These are phyloP conservation scores for Leccinum olivaceopallidum DNA, from an alignment of 768 basidiomycete genomes.

Conservation along the genomic window DNA sequence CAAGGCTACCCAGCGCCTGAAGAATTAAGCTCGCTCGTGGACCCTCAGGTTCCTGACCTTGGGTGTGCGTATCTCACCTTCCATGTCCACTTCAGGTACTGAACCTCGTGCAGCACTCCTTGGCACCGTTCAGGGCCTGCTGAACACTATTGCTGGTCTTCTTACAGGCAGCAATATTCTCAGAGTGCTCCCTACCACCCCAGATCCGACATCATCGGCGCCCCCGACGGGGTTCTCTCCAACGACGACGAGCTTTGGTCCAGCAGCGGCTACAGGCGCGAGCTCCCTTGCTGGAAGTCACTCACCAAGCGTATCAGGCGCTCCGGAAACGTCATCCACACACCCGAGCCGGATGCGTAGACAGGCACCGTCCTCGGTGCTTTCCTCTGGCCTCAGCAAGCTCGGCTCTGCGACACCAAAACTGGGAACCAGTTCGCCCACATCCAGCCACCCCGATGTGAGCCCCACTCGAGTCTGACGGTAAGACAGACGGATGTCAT, in stretches of 20 bases:
- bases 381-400: not conserved
- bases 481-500: not conserved
- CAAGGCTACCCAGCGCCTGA: slow-evolving; percentile 18
- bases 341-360: slow-evolving; percentile 9
- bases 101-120: slow-evolving; percentile 3
- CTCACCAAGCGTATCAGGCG: not conserved
- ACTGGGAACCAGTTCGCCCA: not conserved
- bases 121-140: not conserved
- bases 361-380: slow-evolving; percentile 7
- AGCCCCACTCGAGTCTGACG: not conserved
- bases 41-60: not conserved
- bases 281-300: not conserved
- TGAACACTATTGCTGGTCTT: not conserved
- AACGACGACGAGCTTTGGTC: slow-evolving; percentile 2
- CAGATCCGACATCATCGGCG: not conserved
- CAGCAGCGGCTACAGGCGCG: not conserved
- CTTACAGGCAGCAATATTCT: not conserved
- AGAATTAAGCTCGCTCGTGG: slow-evolving; percentile 3
- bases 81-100: not conserved
- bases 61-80: slow-evolving; percentile 1
- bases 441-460: not conserved
- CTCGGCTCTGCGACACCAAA: slow-evolving; percentile 1
- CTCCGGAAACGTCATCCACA: slow-evolving; percentile 2
- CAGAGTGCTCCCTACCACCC: not conserved
- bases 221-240: not conserved